Conservation (phyloP, 2,329 filamentous ascomycete species). For the Diaporthe longicolla region DNA sequence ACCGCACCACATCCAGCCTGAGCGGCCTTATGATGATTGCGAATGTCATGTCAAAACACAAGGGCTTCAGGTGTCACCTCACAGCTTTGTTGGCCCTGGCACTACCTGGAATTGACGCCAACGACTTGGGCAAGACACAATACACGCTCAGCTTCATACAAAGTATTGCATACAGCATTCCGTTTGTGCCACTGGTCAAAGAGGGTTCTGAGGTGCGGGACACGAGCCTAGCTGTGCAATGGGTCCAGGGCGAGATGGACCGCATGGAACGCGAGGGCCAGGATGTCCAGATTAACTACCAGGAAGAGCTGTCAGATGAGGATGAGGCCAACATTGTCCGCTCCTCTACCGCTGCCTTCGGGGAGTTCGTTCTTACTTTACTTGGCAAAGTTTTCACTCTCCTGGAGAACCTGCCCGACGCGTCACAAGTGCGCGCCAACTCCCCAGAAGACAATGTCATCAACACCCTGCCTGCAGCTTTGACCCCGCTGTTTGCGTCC, state of each 20-base stretch:
- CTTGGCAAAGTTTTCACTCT: slow-evolving; percentile 96
- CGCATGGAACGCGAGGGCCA: slow-evolving; percentile 91
- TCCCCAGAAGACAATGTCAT: slow-evolving; percentile 98
- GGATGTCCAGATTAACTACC: slow-evolving; percentile 87
- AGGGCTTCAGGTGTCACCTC: slow-evolving; percentile 96
- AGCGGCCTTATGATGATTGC: slow-evolving; percentile 93
- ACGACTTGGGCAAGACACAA: slow-evolving; percentile 96
- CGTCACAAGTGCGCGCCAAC: slow-evolving; percentile 86
- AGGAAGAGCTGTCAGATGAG: slow-evolving; percentile 83
- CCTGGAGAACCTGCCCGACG: slow-evolving; percentile 93
- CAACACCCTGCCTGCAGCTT: slow-evolving; percentile 91
- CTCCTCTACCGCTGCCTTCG: slow-evolving; percentile 93
- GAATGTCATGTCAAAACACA: slow-evolving; percentile 90
- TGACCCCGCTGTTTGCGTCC: slow-evolving; percentile 90
- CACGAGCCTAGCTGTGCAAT: slow-evolving; percentile 85
- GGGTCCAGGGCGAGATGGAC: slow-evolving; percentile 95
- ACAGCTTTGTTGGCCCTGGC: slow-evolving; percentile 94
- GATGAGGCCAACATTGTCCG: slow-evolving; percentile 90
- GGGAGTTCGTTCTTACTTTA: slow-evolving; percentile 92
- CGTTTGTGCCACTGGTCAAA: slow-evolving; percentile 85
- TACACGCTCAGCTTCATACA: slow-evolving; percentile 96
- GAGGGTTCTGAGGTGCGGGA: slow-evolving; percentile 78
- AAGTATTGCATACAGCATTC: slow-evolving; percentile 95
- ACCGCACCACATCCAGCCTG: slow-evolving; percentile 93
- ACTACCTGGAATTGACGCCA: slow-evolving; percentile 95